Percentiles rank a stretch among this genome's conserved stretches.
These are phyloP conservation scores for Boletus reticuloceps DNA, from an alignment of 768 basidiomycete genomes.

Conservation along the genomic window DNA sequence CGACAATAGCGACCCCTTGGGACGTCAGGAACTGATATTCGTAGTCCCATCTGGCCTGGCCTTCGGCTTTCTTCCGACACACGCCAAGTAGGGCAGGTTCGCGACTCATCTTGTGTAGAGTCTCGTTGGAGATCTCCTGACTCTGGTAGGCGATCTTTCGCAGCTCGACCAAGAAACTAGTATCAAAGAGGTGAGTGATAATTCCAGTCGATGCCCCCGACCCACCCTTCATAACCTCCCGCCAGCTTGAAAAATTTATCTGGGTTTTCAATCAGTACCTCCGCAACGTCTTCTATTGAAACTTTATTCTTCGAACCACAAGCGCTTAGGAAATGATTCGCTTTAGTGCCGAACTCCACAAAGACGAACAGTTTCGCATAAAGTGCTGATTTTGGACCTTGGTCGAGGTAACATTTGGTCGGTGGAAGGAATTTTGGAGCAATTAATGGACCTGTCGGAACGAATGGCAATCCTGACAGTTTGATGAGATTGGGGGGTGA, in stretches of 20 bases:
- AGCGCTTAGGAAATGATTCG: slow-evolving; percentile 75
- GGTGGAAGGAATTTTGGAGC: slow-evolving; percentile 46
- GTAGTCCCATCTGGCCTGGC: slow-evolving; percentile 65
- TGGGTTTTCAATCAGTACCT: slow-evolving; percentile 62
- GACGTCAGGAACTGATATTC: slow-evolving; percentile 65
- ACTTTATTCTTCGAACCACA: slow-evolving; percentile 85
- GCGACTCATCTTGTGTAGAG: slow-evolving; percentile 57
- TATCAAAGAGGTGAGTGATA: neutral
- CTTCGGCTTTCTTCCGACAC: slow-evolving; percentile 48
- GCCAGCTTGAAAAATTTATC: slow-evolving; percentile 63
- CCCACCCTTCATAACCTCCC: slow-evolving; percentile 62
- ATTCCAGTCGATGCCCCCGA: neutral
- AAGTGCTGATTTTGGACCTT: slow-evolving; percentile 48
- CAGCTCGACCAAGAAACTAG: slow-evolving; percentile 77
- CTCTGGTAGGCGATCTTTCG: slow-evolving; percentile 75
- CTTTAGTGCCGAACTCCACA: slow-evolving; percentile 76
- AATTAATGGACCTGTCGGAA: slow-evolving; percentile 47
- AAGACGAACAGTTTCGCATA: slow-evolving; percentile 79
- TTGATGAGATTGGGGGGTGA: slow-evolving; percentile 43
- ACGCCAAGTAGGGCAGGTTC: slow-evolving; percentile 67
- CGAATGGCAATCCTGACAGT: slow-evolving; percentile 56
- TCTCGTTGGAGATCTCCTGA: slow-evolving; percentile 42
- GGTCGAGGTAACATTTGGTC: slow-evolving; percentile 60
- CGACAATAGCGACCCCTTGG: slow-evolving; percentile 69
- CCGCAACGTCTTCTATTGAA: slow-evolving; percentile 71